Percentiles rank a stretch among this genome's conserved stretches.
These are phyloP conservation scores for Aspergillus latus DNA, from an alignment of 2,329 filamentous ascomycete genomes.

Conservation along the genomic window DNA sequence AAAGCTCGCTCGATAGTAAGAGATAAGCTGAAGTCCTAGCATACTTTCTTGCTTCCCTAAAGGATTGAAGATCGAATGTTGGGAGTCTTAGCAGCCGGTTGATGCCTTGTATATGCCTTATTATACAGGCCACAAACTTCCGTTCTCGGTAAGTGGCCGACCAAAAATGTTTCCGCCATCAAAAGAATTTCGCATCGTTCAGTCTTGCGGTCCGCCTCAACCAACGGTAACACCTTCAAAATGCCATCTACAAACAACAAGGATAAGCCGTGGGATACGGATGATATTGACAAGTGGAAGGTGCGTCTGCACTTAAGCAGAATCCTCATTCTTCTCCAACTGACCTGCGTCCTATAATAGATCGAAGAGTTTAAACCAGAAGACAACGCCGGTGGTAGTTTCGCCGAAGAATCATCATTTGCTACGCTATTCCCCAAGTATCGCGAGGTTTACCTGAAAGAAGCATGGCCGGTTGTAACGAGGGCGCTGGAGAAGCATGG, in stretches of 20 bases:
- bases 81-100: background rate
- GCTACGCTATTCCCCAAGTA: constrained; percentile 86
- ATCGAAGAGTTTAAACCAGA: constrained; percentile 80
- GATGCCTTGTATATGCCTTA: constrained; percentile 11
- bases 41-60: background rate
- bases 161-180: constrained; percentile 26
- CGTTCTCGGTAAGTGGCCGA: constrained; percentile 25
- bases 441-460: constrained; percentile 87
- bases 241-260: constrained; percentile 90
- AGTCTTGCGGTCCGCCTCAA: constrained; percentile 7
- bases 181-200: constrained; percentile 16
- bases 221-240: constrained; percentile 24
- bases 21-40: background rate
- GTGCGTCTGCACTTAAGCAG: constrained; percentile 37
- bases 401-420: constrained; percentile 92
- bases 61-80: background rate
- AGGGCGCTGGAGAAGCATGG: constrained; percentile 81
- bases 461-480: constrained; percentile 90
- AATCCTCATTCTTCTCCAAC: background rate
- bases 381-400: constrained; percentile 81
- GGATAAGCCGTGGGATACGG: constrained; percentile 93
- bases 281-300: constrained; percentile 97
- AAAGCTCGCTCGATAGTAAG: background rate
- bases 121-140: constrained; percentile 1
- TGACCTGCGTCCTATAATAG: constrained; percentile 39